Percentiles rank a stretch among this genome's conserved stretches.
Conservation (phyloP, 2,329 filamentous ascomycete species). For the Seiridium unicorne region DNA sequence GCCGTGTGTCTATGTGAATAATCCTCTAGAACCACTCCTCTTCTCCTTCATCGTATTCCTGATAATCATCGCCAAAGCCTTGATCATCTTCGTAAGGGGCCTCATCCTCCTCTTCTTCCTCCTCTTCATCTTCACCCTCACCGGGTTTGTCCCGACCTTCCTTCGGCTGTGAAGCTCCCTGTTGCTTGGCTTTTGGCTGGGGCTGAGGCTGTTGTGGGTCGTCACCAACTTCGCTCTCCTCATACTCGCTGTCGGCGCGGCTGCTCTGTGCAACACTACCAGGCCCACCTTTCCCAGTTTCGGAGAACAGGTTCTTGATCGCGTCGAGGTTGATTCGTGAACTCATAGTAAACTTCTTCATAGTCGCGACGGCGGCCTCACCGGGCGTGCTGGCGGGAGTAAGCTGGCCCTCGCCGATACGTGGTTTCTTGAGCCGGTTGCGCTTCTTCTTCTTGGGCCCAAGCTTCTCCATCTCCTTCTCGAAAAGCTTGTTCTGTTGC, state of each 20-base stretch:
- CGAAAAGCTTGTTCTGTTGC: conserved; percentile 80
- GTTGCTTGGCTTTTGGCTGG: background rate
- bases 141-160: background rate
- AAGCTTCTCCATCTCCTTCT: conserved; percentile 59
- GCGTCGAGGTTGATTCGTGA: conserved; percentile 75
- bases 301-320: conserved; percentile 54
- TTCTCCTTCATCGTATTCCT: background rate
- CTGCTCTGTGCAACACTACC: conserved; percentile 43
- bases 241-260: conserved; percentile 29
- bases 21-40: conserved; percentile 1
- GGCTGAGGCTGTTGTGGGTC: background rate
- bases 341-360: conserved; percentile 67
- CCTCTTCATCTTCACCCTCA: conserved; percentile 15
- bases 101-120: conserved; percentile 23
- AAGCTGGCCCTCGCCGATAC: conserved; percentile 64
- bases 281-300: conserved; percentile 41
- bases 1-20: background rate
- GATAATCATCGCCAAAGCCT: background rate
- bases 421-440: conserved; percentile 45
- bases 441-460: conserved; percentile 57
- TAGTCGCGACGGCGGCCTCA: conserved; percentile 66
- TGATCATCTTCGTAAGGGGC: conserved; percentile 7
- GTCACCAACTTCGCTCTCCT: conserved; percentile 25
- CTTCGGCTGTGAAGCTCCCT: background rate
- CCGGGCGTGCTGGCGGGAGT: conserved; percentile 66